A percentile compares a stretch with the other conserved stretches of the same genome.
These are phyloP conservation scores for Aspergillus cejpii DNA, from an alignment of 2,329 filamentous ascomycete species.

Conservation along the genomic window DNA sequence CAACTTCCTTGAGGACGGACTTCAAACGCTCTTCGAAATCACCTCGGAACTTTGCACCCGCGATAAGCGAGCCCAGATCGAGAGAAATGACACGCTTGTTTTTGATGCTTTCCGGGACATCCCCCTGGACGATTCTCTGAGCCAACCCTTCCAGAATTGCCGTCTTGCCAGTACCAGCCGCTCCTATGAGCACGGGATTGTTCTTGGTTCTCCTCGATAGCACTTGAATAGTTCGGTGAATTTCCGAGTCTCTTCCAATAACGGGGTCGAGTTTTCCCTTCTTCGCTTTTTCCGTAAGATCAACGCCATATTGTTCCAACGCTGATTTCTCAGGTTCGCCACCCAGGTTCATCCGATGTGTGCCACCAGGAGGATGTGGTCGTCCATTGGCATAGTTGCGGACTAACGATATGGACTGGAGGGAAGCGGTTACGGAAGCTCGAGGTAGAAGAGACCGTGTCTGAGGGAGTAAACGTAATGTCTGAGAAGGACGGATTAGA, in stretches of 20 bases:
- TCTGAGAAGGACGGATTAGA: slow-evolving; percentile 16
- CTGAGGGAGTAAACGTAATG: slow-evolving; percentile 17
- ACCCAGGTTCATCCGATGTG: slow-evolving; percentile 86
- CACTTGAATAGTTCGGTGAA: slow-evolving; percentile 90
- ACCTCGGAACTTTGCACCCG: slow-evolving; percentile 88
- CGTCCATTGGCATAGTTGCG: slow-evolving; percentile 53
- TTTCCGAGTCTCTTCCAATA: slow-evolving; percentile 85
- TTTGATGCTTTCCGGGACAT: slow-evolving; percentile 93
- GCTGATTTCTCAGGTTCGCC: slow-evolving; percentile 73
- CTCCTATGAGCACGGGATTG: slow-evolving; percentile 89
- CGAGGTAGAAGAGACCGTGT: slow-evolving; percentile 14
- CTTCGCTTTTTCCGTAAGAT: slow-evolving; percentile 76
- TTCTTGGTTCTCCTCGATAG: slow-evolving; percentile 91
- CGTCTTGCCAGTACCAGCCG: slow-evolving; percentile 87
- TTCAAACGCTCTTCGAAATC: slow-evolving; percentile 95
- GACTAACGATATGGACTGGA: slow-evolving; percentile 15
- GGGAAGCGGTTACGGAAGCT: slow-evolving; percentile 5
- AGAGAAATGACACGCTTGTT: slow-evolving; percentile 83
- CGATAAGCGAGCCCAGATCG: slow-evolving; percentile 87
- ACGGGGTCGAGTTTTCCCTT: slow-evolving; percentile 92
- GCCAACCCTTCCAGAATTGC: slow-evolving; percentile 87
- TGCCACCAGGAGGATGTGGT: slow-evolving; percentile 83
- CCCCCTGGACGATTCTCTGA: slow-evolving; percentile 79
- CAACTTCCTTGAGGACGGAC: slow-evolving; percentile 81
- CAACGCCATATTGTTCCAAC: slow-evolving; percentile 82